Percentiles rank a stretch among this genome's conserved stretches.
Evolutionary conservation across 371 early-diverging fungal species (phyloP).

Genomic region (Mucor plumbeus): DNA sequence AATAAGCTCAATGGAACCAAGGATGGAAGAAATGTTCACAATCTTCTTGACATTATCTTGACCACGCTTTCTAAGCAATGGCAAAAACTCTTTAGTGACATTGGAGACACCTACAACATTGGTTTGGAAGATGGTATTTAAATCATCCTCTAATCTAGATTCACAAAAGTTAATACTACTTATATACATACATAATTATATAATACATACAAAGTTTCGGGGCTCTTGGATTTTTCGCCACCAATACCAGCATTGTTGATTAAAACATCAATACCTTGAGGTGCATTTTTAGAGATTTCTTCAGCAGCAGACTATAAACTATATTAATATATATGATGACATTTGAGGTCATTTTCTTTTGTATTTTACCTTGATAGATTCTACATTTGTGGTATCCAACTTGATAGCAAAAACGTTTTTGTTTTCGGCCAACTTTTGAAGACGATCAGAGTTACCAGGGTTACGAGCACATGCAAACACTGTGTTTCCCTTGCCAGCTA

Average conservation of each 20-base stretch:
- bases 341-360: too few species aligned
- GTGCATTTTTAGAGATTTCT: conserved; percentile 19
- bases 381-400: conserved; percentile 31
- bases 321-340: too few species aligned
- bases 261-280: conserved; percentile 38
- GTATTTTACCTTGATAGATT: conserved; percentile 37
- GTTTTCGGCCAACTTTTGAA: conserved; percentile 32
- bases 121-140: conserved; percentile 18
- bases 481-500: conserved; percentile 33
- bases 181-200: too few species aligned
- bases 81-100: conserved; percentile 28
- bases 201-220: not conserved
- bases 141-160: not conserved
- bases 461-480: conserved; percentile 48
- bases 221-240: not conserved
- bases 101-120: conserved; percentile 25
- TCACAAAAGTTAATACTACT: not conserved
- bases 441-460: conserved; percentile 27
- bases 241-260: conserved; percentile 47
- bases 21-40: conserved; percentile 30
- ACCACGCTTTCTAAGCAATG: conserved; percentile 31
- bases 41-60: conserved; percentile 26
- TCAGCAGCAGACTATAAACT: conserved; percentile 25
- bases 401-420: conserved; percentile 33
- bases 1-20: conserved; percentile 12